Evolutionary conservation across 139 green algal genomes (phyloP).

Genomic region (Chlorella sorokiniana): DNA sequence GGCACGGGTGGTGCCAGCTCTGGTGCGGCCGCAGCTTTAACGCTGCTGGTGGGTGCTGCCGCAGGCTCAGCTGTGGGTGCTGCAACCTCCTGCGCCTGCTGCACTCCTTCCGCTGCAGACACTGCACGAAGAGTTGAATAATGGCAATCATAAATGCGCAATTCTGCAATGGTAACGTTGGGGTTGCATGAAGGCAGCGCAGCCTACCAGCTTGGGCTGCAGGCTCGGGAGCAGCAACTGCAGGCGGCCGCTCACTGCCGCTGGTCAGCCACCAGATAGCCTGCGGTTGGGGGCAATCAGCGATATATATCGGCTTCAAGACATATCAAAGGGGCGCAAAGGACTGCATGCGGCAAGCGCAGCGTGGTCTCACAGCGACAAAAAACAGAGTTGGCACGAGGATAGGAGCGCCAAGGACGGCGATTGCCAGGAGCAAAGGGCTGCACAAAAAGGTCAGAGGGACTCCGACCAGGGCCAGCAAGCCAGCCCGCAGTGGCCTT

Average conservation of each 20-base stretch:
- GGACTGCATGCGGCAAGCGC: not conserved
- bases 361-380: not conserved
- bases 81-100: not conserved
- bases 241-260: not conserved
- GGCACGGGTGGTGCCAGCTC: not conserved
- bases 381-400: constrained; percentile 1
- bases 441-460: not conserved
- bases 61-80: not conserved
- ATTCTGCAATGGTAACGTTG: too few species aligned
- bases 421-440: not conserved
- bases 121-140: not conserved
- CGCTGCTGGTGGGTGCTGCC: not conserved
- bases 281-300: constrained; percentile 14
- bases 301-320: not conserved
- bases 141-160: too few species aligned
- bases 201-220: not conserved
- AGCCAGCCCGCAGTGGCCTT: not conserved
- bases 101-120: not conserved
- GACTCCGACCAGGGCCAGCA: not conserved
- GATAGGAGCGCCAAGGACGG: not conserved
- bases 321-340: not conserved
- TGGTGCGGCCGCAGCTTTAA: not conserved
- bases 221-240: not conserved
- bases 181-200: too few species aligned
- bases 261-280: constrained; percentile 23